Base-by-base conservation (phyloP, 1,284 basidiomycete species). In the Salmacisia buchloeana region DNA sequence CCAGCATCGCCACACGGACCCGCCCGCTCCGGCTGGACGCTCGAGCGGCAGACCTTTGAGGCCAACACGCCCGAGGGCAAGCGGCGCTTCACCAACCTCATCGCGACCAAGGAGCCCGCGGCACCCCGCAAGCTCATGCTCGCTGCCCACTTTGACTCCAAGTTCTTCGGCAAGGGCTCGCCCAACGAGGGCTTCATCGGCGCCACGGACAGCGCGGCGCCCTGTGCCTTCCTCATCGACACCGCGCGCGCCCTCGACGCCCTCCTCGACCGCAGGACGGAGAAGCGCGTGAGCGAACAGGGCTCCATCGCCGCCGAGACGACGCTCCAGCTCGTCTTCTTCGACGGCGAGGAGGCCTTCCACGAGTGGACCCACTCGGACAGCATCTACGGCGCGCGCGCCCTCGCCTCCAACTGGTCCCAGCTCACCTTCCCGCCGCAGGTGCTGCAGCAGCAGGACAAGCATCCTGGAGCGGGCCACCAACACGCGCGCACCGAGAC, bases 261-360 rank as follows among this genome's bases (percentile, higher is more conserved):
- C 58, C 64, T 69, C n/a, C 64, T 79, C 7, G 74, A 74, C 54
- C 64, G 41, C 63, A 21, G 70, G 69, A 38, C 58, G 68, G 25
- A 68, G 57, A 56, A 18, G 45, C 35, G 46, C 23, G 38, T 33
- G 27, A 49, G 31, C 15, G 35, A 21, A 25, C n/a, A 34, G 56
- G 15, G 23, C 15, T 15, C 34, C 33, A 49, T 36, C 41, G 56
- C 31, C 31, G 34, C 45, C 18, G 83, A 89, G 89, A 91, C 89
- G 7, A 94, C 94, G 0, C 81, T 99, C 15, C 93, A 97, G 79
- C 49, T 29, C n/a, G 83, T 98, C 23, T 96, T 98, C 77, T 94
- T 99, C 68, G 97, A 99, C 74, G 96, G 96, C 2, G 96, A 99
- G 80, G 96, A 99, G 81, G 96, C 96, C 0, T 97, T 94, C 81